These are phyloP conservation scores for Achaetomium macrosporum DNA, from an alignment of 2,329 filamentous ascomycete genomes.

Conservation along the genomic window DNA sequence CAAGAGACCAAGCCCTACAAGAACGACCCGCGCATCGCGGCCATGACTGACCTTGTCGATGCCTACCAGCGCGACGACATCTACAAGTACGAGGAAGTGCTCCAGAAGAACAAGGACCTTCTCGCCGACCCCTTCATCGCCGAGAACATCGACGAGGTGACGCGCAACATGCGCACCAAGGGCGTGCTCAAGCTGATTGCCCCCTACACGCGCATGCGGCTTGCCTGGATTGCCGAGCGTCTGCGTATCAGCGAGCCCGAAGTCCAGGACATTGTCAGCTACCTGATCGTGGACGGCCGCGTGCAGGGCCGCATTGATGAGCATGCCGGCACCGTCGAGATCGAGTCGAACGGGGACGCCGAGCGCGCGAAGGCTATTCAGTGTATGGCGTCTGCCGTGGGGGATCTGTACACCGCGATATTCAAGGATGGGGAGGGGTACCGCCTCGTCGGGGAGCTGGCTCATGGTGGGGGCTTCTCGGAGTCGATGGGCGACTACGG, in stretches of 20 bases:
- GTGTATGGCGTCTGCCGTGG: constrained; percentile 65
- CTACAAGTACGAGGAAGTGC: constrained; percentile 79
- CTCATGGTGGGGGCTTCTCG: neutral
- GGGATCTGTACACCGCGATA: constrained; percentile 62
- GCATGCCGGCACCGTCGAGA: constrained; percentile 74
- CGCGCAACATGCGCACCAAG: constrained; percentile 95
- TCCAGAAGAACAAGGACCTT: constrained; percentile 83
- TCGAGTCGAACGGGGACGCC: constrained; percentile 66
- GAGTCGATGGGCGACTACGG: constrained; percentile 16
- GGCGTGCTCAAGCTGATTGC: constrained; percentile 88
- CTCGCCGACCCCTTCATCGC: constrained; percentile 92
- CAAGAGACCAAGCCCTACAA: constrained; percentile 99
- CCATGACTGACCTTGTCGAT: constrained; percentile 96
- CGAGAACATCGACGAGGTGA: constrained; percentile 98
- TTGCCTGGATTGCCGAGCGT: constrained; percentile 80
- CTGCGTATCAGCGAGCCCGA: constrained; percentile 80
- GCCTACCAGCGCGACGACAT: constrained; percentile 96
- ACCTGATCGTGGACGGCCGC: constrained; percentile 85
- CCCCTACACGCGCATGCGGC: constrained; percentile 87
- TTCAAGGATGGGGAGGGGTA: constrained; percentile 76
- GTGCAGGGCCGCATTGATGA: constrained; percentile 87
- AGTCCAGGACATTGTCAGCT: constrained; percentile 92
- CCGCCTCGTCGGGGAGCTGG: constrained; percentile 35
- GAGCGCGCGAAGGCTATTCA: constrained; percentile 69
- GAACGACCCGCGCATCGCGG: constrained; percentile 87